Evolutionary conservation across 768 basidiomycete species (phyloP), one percentile per base, ranked within the genome.

Genomic region (Tylopilus subfusipes): DNA sequence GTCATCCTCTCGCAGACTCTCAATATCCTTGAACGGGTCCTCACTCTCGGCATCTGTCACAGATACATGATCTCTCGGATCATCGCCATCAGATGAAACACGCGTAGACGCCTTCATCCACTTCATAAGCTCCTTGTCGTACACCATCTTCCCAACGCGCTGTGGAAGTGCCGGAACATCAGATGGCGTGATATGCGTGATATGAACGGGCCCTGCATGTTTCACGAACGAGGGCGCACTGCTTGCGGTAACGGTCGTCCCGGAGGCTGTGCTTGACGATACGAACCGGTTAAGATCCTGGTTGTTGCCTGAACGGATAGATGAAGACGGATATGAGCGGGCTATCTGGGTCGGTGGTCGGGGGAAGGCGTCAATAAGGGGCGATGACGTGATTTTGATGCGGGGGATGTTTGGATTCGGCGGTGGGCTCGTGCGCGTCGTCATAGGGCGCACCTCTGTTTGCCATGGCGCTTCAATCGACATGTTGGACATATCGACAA

Each of bases 1-100:
- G 22, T 80, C 78, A 52, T 88, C 88, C 52, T 88, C 87, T 31
- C 81, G 75, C 62, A 94, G 67, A 62, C 92, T 93, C 66, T 96
- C 94, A 50, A 98, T 88, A 62, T 94, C 94, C 30, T 83, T 82
- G 71, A 98, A 98, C 9, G 92, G 90, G 73, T 98, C 95, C 61
- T 92, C 90, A 57, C 88, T 90, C 40, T 79, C 76, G 39, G 79
- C 76, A 74, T 64, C 55, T 67, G 69, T 61, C 58, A 67, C 56
- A 50, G 64, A 50, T 50, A 66, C 52, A 53, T 73, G 57, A 60
- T 74, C 59, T 53, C 52, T 62, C 24, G 68, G 56, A 38, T 71
- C 69, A 50, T 72, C 69, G 21, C 40, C 58, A 12, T 63, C 73
- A 2, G 63, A 60, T 4, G 68, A 66, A 5, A 67, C 68, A 22